Base-by-base conservation (phyloP, 1,284 basidiomycete genomes). In the Volvariella volvacea region DNA sequence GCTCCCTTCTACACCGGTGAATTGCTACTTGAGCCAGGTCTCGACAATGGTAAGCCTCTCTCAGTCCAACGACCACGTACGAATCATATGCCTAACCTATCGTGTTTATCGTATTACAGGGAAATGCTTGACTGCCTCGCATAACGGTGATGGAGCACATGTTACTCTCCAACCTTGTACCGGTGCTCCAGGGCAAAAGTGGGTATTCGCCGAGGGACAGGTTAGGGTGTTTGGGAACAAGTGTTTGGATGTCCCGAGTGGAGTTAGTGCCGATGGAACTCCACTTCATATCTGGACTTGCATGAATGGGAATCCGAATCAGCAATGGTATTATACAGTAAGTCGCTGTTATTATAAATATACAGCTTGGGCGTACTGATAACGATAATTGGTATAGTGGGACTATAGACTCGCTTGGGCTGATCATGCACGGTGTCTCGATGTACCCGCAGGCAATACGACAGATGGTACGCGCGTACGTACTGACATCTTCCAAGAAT, bases 211-310 rank as follows among this genome's bases (percentile, higher is more conserved):
- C 3, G 60, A 57, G 31, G 68, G 69, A n/a, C 56, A 50, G 39
- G 60, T 76, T 41, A 63, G 63, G 41, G 53, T 71, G 19, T 74
- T 67, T 49, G 63, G 62, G 22, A 63, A 64, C 51, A 76, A 72
- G 53, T 76, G 73, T 51, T 56, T 76, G 30, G 71, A 75, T 45
- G 68, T 75, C 17, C 56, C 61, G 0, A 52, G 57, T 16, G 73
- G 74, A 2, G 53, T 32, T 12, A 66, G 52, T 25, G 51, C 50
- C 30, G 65, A 74, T 48, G 73, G 73, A 12, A 63, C 59, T 14
- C 68, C 68, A 52, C 56, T 76, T 45, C 72, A 76, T 47, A 69
- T 76, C 38, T 73, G 65, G 67, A 67, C 64, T 15, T 76, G 74
- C 54, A 48, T 48, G 12, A 43, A 48, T 6, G 54, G 55, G 21